Conservation (phyloP, 345 rosid species). For the Ceriops zippeliana region DNA sequence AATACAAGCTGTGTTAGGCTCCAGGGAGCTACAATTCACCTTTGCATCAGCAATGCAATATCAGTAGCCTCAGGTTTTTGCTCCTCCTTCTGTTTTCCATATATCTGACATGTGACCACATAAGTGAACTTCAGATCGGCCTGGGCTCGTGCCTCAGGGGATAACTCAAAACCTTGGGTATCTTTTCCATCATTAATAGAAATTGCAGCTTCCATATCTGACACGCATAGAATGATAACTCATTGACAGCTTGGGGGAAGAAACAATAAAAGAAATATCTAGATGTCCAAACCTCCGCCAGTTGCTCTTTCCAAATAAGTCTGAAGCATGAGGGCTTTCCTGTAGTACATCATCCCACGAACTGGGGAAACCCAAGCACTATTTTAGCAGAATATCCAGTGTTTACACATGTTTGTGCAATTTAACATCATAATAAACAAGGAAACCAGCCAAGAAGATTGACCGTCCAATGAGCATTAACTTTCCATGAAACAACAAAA, state of each 20-base stretch:
- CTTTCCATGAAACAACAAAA: background rate
- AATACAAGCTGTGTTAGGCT: background rate
- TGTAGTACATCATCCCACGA: conserved; percentile 99
- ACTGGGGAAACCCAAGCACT: conserved; percentile 44
- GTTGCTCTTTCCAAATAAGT: conserved; percentile 67
- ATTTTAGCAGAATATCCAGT: background rate
- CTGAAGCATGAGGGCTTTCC: conserved; percentile 97
- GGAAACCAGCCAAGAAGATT: background rate
- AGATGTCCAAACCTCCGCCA: conserved; percentile 54
- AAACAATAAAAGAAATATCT: conserved; percentile 13
- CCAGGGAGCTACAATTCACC: conserved; percentile 35
- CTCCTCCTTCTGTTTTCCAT: conserved; percentile 95
- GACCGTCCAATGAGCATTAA: too few species aligned
- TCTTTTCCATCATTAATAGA: conserved; percentile 48
- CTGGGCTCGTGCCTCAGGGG: conserved; percentile 85
- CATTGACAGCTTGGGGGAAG: conserved; percentile 9
- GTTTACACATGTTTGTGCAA: background rate
- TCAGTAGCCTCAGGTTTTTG: conserved; percentile 90
- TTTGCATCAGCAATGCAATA: conserved; percentile 92
- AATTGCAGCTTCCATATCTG: conserved; percentile 67
- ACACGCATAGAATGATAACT: conserved; percentile 24
- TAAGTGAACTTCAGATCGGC: conserved; percentile 93
- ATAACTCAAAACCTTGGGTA: conserved; percentile 79
- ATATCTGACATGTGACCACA: conserved; percentile 93
- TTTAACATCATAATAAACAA: background rate